Evolutionary conservation across 768 basidiomycete genomes (phyloP).

Genomic region (Collybiopsis luxurians): DNA sequence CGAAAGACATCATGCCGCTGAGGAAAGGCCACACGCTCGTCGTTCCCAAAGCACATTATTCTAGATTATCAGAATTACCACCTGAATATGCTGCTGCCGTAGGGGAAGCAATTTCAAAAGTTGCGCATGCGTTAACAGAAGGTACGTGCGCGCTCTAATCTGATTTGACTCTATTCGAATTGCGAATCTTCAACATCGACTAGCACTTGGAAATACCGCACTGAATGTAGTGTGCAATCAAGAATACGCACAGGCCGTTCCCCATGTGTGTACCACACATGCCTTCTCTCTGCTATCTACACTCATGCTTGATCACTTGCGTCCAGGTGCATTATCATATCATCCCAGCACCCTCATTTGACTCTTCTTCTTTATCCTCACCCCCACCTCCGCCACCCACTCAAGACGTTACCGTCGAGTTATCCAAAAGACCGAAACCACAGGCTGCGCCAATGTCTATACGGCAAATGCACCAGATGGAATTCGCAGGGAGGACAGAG

Average conservation of each 20-base stretch:
- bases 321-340: slow-evolving; percentile 73
- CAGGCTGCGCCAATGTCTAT: slow-evolving; percentile 39
- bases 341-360: slow-evolving; percentile 63
- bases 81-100: slow-evolving; percentile 54
- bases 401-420: slow-evolving; percentile 10
- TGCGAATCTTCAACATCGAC: not conserved
- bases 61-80: slow-evolving; percentile 64
- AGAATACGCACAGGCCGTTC: slow-evolving; percentile 78
- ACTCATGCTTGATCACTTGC: not conserved
- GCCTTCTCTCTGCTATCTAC: not conserved
- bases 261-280: slow-evolving; percentile 50
- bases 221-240: slow-evolving; percentile 80
- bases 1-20: slow-evolving; percentile 64
- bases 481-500: slow-evolving; percentile 54
- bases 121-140: slow-evolving; percentile 60
- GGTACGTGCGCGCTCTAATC: slow-evolving; percentile 34
- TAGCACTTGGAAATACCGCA: slow-evolving; percentile 62
- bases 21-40: slow-evolving; percentile 67
- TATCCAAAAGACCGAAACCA: slow-evolving; percentile 9
- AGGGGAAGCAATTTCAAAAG: slow-evolving; percentile 57
- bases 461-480: slow-evolving; percentile 57
- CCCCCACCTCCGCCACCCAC: too few species aligned
- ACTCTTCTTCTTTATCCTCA: slow-evolving; percentile 12
- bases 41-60: slow-evolving; percentile 63
- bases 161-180: not conserved